Conservation (phyloP, 257 asterid genomes). For the Craterostigma plantagineum region DNA sequence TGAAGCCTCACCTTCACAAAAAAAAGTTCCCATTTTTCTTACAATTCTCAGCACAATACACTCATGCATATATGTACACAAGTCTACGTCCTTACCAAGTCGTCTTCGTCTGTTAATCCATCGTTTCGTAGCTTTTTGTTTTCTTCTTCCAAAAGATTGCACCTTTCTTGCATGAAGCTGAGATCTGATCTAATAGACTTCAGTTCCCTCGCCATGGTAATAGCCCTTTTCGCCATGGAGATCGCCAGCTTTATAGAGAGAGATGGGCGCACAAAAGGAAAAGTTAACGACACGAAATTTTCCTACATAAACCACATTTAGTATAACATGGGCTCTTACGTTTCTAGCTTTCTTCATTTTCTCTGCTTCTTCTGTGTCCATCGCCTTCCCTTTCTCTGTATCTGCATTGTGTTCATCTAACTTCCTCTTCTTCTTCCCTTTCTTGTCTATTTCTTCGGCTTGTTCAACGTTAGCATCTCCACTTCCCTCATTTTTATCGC, state of each 20-base stretch:
- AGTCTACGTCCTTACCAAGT: no score
- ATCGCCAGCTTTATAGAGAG: slow-evolving; percentile 82
- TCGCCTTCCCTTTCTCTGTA: slow-evolving; percentile 13
- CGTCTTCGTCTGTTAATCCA: slow-evolving; percentile 59
- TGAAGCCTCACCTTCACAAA: slow-evolving; percentile 98
- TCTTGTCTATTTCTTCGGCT: slow-evolving; percentile 14
- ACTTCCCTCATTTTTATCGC: neutral
- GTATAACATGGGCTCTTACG: slow-evolving; percentile 23
- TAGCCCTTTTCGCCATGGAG: slow-evolving; percentile 86
- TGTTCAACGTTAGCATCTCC: slow-evolving; percentile 10
- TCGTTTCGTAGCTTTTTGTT: slow-evolving; percentile 65
- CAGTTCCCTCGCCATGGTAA: slow-evolving; percentile 61
- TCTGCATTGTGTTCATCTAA: slow-evolving; percentile 26
- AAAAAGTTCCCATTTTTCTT: no score
- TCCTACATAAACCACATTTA: neutral
- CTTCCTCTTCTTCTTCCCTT: slow-evolving; percentile 45
- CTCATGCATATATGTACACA: no score
- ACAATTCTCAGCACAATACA: no score
- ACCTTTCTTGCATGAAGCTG: slow-evolving; percentile 63
- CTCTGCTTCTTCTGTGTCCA: slow-evolving; percentile 24
- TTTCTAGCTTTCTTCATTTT: slow-evolving; percentile 65
- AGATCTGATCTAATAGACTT: slow-evolving; percentile 60
- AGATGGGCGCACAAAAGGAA: neutral
- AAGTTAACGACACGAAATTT: slow-evolving; percentile 1
- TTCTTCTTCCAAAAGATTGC: slow-evolving; percentile 66